These are phyloP conservation scores for Kazachstania martiniae DNA, from an alignment of 805 yeast genomes.

Conservation along the genomic window DNA sequence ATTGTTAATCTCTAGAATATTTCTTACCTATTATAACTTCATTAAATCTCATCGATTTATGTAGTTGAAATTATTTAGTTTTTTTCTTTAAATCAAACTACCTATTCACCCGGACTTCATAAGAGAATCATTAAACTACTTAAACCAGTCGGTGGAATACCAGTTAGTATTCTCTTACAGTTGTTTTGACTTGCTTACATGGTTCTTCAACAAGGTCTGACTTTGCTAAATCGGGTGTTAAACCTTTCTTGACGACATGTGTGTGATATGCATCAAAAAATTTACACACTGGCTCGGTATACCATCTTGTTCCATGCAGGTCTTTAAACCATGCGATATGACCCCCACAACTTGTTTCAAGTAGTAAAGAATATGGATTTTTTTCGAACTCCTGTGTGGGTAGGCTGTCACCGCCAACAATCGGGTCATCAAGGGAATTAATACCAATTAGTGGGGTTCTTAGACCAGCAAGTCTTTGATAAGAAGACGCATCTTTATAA, in stretches of 20 bases:
- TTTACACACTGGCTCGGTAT: conserved; percentile 38
- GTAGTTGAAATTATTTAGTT: not conserved
- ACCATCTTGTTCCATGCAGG: conserved; percentile 56
- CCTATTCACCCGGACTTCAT: too few relatives aligned
- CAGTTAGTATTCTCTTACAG: too few relatives aligned
- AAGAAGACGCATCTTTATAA: conserved; percentile 53
- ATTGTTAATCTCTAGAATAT: too few relatives aligned
- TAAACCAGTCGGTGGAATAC: too few relatives aligned
- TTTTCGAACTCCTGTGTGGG: conserved; percentile 40
- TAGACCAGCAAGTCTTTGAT: conserved; percentile 38
- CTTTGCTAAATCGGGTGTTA: conserved; percentile 8
- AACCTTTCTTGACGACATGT: conserved; percentile 18
- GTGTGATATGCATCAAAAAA: conserved; percentile 30
- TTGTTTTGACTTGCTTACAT: conserved; percentile 12
- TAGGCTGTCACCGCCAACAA: conserved; percentile 39
- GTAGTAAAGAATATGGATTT: conserved; percentile 51
- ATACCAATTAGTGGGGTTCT: conserved; percentile 54
- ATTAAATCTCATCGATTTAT: not conserved
- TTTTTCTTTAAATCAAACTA: not conserved
- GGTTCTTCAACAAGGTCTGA: conserved; percentile 8
- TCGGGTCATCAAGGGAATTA: conserved; percentile 68
- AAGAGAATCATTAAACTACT: too few relatives aligned
- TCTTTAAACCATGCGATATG: conserved; percentile 68
- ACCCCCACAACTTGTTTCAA: conserved; percentile 63
- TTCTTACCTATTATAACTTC: too few relatives aligned